Percentiles rank a stretch among this genome's conserved stretches.
Evolutionary conservation across 176 grass and related monocot genomes (phyloP).

Genomic region (Carex pumila): DNA sequence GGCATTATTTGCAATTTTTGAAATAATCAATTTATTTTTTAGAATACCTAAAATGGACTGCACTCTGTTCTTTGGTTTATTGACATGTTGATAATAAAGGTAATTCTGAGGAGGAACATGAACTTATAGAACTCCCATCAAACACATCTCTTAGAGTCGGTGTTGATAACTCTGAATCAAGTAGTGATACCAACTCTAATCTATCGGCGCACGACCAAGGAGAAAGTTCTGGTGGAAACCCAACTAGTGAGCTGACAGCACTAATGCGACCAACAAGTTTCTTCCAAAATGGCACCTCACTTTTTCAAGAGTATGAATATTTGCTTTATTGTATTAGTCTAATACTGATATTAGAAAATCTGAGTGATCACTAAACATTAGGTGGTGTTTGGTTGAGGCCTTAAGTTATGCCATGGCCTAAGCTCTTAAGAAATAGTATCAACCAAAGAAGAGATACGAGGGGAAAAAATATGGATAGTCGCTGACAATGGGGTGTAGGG

Average conservation of each 20-base stretch:
- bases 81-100: constrained; percentile 20
- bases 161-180: constrained; percentile 23
- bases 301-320: constrained; percentile 71
- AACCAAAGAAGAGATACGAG: too few species aligned
- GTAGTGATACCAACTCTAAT: constrained; percentile 7
- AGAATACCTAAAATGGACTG: neutral
- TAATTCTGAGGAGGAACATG: constrained; percentile 39
- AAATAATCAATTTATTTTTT: neutral
- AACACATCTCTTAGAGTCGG: neutral
- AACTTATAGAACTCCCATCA: constrained; percentile 33
- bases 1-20: neutral
- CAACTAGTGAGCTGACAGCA: constrained; percentile 27
- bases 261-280: constrained; percentile 42
- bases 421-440: too few species aligned
- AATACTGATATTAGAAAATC: neutral
- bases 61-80: neutral
- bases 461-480: too few species aligned
- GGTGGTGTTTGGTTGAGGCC: too few species aligned
- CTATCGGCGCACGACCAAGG: neutral
- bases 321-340: neutral
- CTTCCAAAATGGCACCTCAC: constrained; percentile 65
- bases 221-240: constrained; percentile 27
- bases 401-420: too few species aligned
- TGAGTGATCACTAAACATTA: neutral
- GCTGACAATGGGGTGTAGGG: too few species aligned